Evolutionary conservation across 768 basidiomycete species (phyloP).

Genomic region (Lentinula lateritia): DNA sequence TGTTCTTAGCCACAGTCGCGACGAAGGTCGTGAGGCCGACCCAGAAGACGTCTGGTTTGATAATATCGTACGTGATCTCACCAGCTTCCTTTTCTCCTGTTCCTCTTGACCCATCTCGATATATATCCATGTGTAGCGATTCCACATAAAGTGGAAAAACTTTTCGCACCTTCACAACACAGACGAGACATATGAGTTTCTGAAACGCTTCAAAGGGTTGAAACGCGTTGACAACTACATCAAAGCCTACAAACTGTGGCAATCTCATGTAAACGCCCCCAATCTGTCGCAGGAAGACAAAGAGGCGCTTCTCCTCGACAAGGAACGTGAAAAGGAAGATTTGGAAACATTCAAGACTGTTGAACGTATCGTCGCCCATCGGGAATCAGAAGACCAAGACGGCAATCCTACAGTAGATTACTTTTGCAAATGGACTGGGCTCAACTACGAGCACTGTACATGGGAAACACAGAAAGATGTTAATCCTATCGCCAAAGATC

Average conservation of each 20-base stretch:
- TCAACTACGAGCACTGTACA: slow-evolving; percentile 92
- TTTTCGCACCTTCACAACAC: slow-evolving; percentile 99
- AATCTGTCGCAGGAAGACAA: slow-evolving; percentile 80
- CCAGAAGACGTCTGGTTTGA: slow-evolving; percentile 79
- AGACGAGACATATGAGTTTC: slow-evolving; percentile 95
- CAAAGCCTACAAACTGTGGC: slow-evolving; percentile 78
- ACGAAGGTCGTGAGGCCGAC: slow-evolving; percentile 76
- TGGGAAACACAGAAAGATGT: slow-evolving; percentile 90
- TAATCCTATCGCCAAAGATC: slow-evolving; percentile 66
- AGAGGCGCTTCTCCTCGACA: slow-evolving; percentile 84
- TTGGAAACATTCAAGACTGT: slow-evolving; percentile 87
- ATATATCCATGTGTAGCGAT: slow-evolving; percentile 55
- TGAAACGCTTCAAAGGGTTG: slow-evolving; percentile 91
- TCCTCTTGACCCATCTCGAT: not conserved
- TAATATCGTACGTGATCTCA: slow-evolving; percentile 61
- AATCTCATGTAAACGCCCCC: slow-evolving; percentile 56
- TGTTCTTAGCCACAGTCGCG: slow-evolving; percentile 81
- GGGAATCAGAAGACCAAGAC: slow-evolving; percentile 51
- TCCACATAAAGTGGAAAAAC: slow-evolving; percentile 99
- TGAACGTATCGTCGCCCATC: slow-evolving; percentile 82
- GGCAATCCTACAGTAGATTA: slow-evolving; percentile 51
- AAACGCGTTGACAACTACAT: slow-evolving; percentile 99
- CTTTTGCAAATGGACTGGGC: slow-evolving; percentile 94
- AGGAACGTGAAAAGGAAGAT: slow-evolving; percentile 88
- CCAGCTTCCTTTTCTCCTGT: not conserved